phyloP scores from a whole-genome alignment of 331 rosid species.

The Malus hybrid region DNA sequence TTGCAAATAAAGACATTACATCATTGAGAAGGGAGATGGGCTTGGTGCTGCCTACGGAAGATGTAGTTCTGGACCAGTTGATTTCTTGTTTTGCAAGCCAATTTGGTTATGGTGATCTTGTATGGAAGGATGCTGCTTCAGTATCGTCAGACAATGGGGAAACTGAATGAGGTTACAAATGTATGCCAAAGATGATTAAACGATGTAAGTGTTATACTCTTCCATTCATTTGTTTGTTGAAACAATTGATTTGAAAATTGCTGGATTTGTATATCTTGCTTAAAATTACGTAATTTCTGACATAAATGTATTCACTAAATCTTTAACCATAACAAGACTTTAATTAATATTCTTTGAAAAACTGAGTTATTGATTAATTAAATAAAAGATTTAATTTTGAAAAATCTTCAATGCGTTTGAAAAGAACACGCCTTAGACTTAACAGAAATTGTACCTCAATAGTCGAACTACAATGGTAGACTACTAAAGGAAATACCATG shows the following conservation, averaged over 20 bases:
- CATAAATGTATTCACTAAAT: background rate
- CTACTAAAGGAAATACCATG: background rate
- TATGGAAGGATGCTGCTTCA: conserved; percentile 43
- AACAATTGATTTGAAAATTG: background rate
- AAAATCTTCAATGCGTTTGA: background rate
- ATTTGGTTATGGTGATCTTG: conserved; percentile 41
- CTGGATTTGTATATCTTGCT: background rate
- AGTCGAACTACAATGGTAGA: background rate
- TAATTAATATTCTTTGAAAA: background rate
- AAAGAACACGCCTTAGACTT: background rate
- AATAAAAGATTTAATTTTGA: background rate
- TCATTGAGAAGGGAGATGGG: conserved; percentile 60
- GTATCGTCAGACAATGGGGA: conserved; percentile 15
- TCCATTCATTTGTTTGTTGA: background rate
- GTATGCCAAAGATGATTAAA: background rate
- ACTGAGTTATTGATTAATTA: background rate
- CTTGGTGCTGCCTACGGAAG: conserved; percentile 42
- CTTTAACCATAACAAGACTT: background rate
- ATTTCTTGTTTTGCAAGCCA: conserved; percentile 57
- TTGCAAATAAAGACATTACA: conserved; percentile 61
- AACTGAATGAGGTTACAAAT: conserved; percentile 24
- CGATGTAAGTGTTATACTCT: background rate
- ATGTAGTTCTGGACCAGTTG: conserved; percentile 52
- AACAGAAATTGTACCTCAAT: background rate
- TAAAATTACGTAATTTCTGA: background rate